These are phyloP conservation scores for Pulveroboletus sp. DNA, from an alignment of 768 basidiomycete genomes.

Conservation along the genomic window DNA sequence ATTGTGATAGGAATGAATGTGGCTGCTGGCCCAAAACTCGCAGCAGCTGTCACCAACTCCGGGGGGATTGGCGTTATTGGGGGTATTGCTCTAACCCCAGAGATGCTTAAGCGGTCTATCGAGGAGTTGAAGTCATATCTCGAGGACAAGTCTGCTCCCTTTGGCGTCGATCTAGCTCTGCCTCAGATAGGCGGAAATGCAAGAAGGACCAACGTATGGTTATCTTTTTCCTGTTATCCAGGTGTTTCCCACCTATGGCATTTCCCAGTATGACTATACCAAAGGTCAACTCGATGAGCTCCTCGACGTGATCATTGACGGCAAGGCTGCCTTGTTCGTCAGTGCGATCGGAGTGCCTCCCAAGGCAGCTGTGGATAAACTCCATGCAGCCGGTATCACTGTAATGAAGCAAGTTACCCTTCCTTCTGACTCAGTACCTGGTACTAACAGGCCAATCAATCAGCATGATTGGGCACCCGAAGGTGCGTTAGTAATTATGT, in stretches of 20 bases:
- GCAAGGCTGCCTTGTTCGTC: conserved; percentile 74
- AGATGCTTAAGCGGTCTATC: conserved; percentile 63
- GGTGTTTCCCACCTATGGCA: neutral
- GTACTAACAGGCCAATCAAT: conserved; percentile 1
- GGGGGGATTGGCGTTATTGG: conserved; percentile 90
- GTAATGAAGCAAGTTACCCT: conserved; percentile 74
- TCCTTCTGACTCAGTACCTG: neutral
- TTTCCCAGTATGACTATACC: conserved; percentile 64
- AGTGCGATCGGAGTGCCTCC: conserved; percentile 85
- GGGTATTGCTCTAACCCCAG: conserved; percentile 71
- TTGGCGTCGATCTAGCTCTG: conserved; percentile 80
- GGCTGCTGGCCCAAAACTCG: conserved; percentile 80
- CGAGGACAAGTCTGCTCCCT: conserved; percentile 72
- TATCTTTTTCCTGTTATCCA: neutral
- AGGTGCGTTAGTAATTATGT: conserved; percentile 40
- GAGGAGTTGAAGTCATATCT: conserved; percentile 73
- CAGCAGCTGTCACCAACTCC: conserved; percentile 90
- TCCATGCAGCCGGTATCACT: conserved; percentile 74
- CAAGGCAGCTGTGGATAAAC: conserved; percentile 74
- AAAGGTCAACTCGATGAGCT: conserved; percentile 74
- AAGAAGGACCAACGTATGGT: conserved; percentile 70
- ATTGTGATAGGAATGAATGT: conserved; percentile 67
- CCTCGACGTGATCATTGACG: conserved; percentile 74
- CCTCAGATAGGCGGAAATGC: conserved; percentile 82
- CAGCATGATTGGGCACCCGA: conserved; percentile 85